Base-by-base conservation (phyloP, 1,139 yeast species). In the Chernovozyma aurita region DNA sequence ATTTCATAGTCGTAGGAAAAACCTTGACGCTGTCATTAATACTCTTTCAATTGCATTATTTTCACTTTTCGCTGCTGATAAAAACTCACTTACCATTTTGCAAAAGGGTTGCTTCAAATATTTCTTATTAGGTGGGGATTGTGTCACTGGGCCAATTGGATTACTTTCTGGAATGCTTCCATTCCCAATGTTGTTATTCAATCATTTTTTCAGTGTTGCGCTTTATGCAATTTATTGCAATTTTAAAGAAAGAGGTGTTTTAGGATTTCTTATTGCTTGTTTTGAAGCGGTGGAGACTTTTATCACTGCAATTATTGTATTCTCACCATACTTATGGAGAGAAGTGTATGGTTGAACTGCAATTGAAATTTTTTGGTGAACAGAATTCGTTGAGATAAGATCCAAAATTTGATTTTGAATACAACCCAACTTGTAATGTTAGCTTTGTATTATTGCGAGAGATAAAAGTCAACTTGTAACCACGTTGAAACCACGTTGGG, bases 81-180 rank as follows among this genome's bases (percentile, higher is more conserved):
- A 72, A 38, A 63, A 64, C 25, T 69, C 85, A 38, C 69, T 92
- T 45, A 63, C 63, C 44, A 74, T 85, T 30, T 69, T 92, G 45
- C 97, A 90, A 63, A 67, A 65, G 35, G 99, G 98, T 9, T 92
- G 98, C 60, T 88, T 88, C 71, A 65, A 68, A 43, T 92, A 94
- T 61, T 88, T 92, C 67, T 63, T 72, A 54, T 71, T 77, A 37
- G 98, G 97, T 25, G 97, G 97, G 15, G 79, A 71, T 37, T 84
- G 90, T 52, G 77, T 85, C 18, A 57, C 62, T 16, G 84, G 84
- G 9, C 98, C 99, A 9, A 82, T 87, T 39, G 83, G 88, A 4
- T 75, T 94, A 52, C 71, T 94, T 39, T 74, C 92, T 37, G 98
- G 97, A 8, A 72, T 86, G 55, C 61, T 78, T 40, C 95, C 95